Evolutionary conservation across 2,329 filamentous ascomycete genomes (phyloP), one percentile per base, ranked within the genome.

Genomic region (Penicillium fuscoglaucum): DNA sequence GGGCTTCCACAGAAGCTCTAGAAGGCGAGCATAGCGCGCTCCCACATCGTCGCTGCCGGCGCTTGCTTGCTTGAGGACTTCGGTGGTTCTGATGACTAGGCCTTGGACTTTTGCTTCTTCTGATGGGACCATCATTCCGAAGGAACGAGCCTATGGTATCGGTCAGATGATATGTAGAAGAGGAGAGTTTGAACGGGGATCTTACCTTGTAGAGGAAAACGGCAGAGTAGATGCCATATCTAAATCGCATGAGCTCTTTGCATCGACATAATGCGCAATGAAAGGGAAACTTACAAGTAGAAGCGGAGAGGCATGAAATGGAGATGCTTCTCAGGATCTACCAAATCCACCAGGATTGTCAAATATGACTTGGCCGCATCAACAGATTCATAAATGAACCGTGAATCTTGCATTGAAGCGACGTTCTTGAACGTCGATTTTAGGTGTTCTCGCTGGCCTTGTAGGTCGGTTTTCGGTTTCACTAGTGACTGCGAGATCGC

Each of bases 371-470:
- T 87, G 0, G 85, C 86, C 2, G 86, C 84, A 62, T 87, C 84
- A 8, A 88, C 80, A 2, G 84, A 84, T 67, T 87, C 85, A 68
- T 87, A 88, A 57, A 88, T 87, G 70, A 88, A 88, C 6, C 86
- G 80, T 6, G 85, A 84, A 66, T 88, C 86, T 6, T 84, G 84
- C 55, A 84, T 83, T 0, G 82, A 82, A 6, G 84, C 83, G 3
- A 87, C 77, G 56, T 85, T 83, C 49, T 76, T 78, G 66, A 82
- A 84, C 7, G 76, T 76, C 8, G 76, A 73, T 49, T 75, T 70
- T 15, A 79, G 65, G 59, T 78, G 75, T 43, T 80, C 72, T 63
- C 74, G 68, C 62, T 75, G 70, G 43, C 70, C 67, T 50, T 70
- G 63, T 40, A 70, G 65, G 61, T 77, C 68, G 21, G 69, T 67